Base-by-base conservation (phyloP, 177 flowering plant genomes). In the Telopea speciosissima region DNA sequence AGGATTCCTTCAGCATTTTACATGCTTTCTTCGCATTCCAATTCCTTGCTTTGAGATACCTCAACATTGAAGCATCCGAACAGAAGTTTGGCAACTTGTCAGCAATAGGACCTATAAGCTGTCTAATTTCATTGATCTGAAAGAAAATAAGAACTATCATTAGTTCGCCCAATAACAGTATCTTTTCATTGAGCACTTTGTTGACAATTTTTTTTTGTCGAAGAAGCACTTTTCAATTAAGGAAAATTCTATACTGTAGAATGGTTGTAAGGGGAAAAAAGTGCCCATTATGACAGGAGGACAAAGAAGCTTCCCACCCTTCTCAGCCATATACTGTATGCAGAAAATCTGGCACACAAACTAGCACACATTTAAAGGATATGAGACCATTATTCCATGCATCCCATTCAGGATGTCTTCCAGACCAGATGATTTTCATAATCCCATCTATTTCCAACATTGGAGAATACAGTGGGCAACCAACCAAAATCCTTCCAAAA, bases 11-110 rank as follows among this genome's bases (percentile, higher is more conserved):
- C 72, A 92, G 79, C 96, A 92, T 88, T 77, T 88, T 84, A 66
- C 81, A 75, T 3, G 98, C 91, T 74, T 92, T 90, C 82, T 88
- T 88, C 36, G 86, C 82, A 81, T 85, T 79, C 96, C 95, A 88
- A 75, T 83, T 87, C 56, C 87, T 84, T 69, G 98, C 93, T 44
- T 77, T 81, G 36, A 90, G 77, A 72, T 87, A 80, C 75, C 98
- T 85, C 42, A 80, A 68, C 56, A 90, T 81, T 24, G 85, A 72
- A 56, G 87, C 86, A 82, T 90, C 92, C 8, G 89, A 83, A 76
- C 90, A 92, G 63, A 78, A 92, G n/a, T 72, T 75, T 5, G 89
- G 76, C 67, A 81, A 73, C 76, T 78, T 83, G 31, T 82, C 87
- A 24, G 86, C 71, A 68, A 81, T 67, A 63, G 84, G 84, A 67